Evolutionary conservation across 345 rosid genomes (phyloP).

Genomic region (Luvunga scandens): DNA sequence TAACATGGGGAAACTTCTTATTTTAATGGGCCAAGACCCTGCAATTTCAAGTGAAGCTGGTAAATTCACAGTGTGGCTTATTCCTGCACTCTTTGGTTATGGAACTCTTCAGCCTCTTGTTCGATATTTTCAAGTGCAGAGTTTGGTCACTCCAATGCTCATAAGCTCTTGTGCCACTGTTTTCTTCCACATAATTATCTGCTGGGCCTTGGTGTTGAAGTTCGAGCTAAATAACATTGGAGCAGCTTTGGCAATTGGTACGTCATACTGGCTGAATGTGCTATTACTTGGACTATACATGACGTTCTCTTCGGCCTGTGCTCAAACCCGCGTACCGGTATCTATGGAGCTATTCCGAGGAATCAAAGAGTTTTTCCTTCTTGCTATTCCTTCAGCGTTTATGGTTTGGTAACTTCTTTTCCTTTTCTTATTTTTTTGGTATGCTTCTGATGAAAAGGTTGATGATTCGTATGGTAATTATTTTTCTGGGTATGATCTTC

Average conservation of each 20-base stretch:
- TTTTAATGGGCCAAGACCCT: conserved; percentile 60
- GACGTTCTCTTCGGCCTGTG: conserved; percentile 45
- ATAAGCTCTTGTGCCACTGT: conserved; percentile 43
- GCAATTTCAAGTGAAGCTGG: conserved; percentile 52
- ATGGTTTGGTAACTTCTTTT: conserved; percentile 57
- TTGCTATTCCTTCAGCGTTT: conserved; percentile 64
- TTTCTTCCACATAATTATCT: conserved; percentile 44
- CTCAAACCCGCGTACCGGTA: conserved; percentile 38
- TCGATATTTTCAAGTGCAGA: conserved; percentile 57
- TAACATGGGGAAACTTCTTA: conserved; percentile 50
- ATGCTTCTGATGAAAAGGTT: not conserved
- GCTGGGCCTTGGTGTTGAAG: conserved; percentile 62
- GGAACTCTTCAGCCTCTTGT: conserved; percentile 57
- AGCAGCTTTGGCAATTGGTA: conserved; percentile 45
- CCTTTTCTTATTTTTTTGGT: not conserved
- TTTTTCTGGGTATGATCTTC: not conserved
- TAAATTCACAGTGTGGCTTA: conserved; percentile 47
- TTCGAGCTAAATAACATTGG: conserved; percentile 40
- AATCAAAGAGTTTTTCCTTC: conserved; percentile 54
- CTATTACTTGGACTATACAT: conserved; percentile 47
- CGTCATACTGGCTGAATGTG: conserved; percentile 57
- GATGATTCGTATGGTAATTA: too few species aligned
- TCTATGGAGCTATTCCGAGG: conserved; percentile 47
- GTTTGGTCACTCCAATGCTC: conserved; percentile 54
- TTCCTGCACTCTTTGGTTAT: conserved; percentile 60